These are phyloP conservation scores for Lecanosticta acicola DNA, from an alignment of 2,329 filamentous ascomycete genomes.

Conservation along the genomic window DNA sequence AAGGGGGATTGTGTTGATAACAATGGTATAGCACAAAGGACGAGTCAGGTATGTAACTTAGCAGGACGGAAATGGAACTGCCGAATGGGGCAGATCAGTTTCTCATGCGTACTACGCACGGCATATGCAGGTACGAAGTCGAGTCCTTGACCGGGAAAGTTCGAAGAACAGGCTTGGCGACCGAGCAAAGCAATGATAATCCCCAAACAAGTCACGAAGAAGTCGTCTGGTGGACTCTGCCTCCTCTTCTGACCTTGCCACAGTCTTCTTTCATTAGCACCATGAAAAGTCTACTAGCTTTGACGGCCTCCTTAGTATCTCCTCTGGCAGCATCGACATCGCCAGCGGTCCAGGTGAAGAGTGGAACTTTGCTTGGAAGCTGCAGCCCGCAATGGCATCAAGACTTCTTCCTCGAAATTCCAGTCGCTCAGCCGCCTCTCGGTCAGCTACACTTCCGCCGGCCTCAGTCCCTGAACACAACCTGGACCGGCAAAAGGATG, in stretches of 20 bases:
- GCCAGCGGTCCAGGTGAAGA: background rate
- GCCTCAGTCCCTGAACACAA: constrained; percentile 17
- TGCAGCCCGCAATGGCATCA: constrained; percentile 10
- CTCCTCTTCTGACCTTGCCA: no score
- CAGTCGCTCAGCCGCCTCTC: constrained; percentile 21
- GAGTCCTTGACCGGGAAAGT: background rate
- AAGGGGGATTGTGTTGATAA: background rate
- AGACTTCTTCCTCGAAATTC: constrained; percentile 36
- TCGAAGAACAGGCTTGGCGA: background rate
- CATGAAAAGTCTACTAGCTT: background rate
- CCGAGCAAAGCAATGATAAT: background rate
- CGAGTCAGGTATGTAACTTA: background rate
- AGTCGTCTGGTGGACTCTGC: no score
- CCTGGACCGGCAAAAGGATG: constrained; percentile 34
- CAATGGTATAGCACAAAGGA: background rate
- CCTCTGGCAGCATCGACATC: background rate
- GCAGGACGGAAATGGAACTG: background rate
- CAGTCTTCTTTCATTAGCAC: no score
- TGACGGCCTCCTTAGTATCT: background rate
- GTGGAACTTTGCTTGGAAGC: background rate
- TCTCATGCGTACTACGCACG: background rate
- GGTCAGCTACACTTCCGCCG: constrained; percentile 15
- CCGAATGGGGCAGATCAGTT: background rate
- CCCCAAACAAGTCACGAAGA: background rate
- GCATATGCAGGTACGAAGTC: background rate